Conservation (phyloP, 768 basidiomycete genomes). For the Tricholoma matsutake region DNA sequence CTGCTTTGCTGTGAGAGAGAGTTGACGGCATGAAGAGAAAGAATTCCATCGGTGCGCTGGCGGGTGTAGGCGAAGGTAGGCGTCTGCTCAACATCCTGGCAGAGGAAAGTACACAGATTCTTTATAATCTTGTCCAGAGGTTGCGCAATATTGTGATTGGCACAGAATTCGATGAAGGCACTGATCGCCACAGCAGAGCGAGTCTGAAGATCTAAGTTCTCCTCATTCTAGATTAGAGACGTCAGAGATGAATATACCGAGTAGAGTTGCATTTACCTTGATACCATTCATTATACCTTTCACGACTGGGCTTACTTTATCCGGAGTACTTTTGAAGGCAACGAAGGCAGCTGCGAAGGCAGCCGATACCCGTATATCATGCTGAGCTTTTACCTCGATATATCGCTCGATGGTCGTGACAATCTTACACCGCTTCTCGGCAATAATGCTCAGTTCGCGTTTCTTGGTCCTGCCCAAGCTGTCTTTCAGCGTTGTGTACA, state of each 20-base stretch:
- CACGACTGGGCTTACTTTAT: slow-evolving; percentile 94
- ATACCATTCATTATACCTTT: slow-evolving; percentile 97
- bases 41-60: slow-evolving; percentile 64
- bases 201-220: slow-evolving; percentile 82
- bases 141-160: slow-evolving; percentile 65
- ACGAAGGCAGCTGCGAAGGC: slow-evolving; percentile 91
- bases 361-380: slow-evolving; percentile 85
- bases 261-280: slow-evolving; percentile 56
- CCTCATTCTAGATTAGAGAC: slow-evolving; percentile 61
- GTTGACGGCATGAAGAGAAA: slow-evolving; percentile 60
- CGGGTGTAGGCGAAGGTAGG: slow-evolving; percentile 80
- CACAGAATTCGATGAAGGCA: slow-evolving; percentile 84
- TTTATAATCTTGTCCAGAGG: slow-evolving; percentile 96
- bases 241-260: background rate
- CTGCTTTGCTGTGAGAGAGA: slow-evolving; percentile 24
- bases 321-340: slow-evolving; percentile 79
- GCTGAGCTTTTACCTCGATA: slow-evolving; percentile 74
- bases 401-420: slow-evolving; percentile 75
- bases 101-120: slow-evolving; percentile 95
- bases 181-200: slow-evolving; percentile 88
- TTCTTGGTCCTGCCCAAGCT: slow-evolving; percentile 77
- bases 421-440: slow-evolving; percentile 71
- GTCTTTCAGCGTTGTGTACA: slow-evolving; percentile 74
- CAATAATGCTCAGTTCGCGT: slow-evolving; percentile 65
- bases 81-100: slow-evolving; percentile 85